phyloP scores from a whole-genome alignment of 495 filamentous ascomycete species.

The Penicillium egyptiacum region DNA sequence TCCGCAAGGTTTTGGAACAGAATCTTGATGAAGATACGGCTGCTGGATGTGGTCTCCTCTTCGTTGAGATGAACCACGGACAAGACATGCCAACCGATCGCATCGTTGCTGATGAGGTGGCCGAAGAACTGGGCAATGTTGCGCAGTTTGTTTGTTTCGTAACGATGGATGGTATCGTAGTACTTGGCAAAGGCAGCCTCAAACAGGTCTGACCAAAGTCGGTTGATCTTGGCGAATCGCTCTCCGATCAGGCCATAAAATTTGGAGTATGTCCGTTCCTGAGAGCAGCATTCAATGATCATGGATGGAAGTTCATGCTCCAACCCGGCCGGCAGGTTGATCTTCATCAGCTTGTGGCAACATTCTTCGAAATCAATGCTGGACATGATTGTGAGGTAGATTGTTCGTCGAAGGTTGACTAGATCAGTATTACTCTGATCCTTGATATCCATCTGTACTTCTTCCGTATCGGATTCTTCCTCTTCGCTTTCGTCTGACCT shows the following conservation, averaged over 20 bases:
- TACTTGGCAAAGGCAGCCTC: constrained; percentile 86
- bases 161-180: constrained; percentile 96
- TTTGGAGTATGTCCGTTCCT: constrained; percentile 93
- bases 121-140: constrained; percentile 96
- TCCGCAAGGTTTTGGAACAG: constrained; percentile 91
- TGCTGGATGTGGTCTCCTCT: constrained; percentile 92
- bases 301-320: constrained; percentile 91
- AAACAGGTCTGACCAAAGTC: constrained; percentile 90
- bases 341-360: constrained; percentile 91
- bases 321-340: constrained; percentile 82
- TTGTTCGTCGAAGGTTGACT: constrained; percentile 87
- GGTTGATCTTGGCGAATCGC: constrained; percentile 90
- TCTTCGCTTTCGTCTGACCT: constrained; percentile 71
- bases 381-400: constrained; percentile 97
- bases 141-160: constrained; percentile 88
- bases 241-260: constrained; percentile 95
- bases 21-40: constrained; percentile 97
- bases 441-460: constrained; percentile 84
- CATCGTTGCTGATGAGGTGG: constrained; percentile 82
- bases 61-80: constrained; percentile 86
- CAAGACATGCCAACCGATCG: constrained; percentile 88
- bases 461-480: constrained; percentile 76
- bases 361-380: constrained; percentile 93
- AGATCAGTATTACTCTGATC: constrained; percentile 96
- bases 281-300: constrained; percentile 94